Percentiles rank a stretch among this genome's conserved stretches.
These are phyloP conservation scores for Rubia tinctorum DNA, from an alignment of 305 asterid genomes.

Conservation along the genomic window DNA sequence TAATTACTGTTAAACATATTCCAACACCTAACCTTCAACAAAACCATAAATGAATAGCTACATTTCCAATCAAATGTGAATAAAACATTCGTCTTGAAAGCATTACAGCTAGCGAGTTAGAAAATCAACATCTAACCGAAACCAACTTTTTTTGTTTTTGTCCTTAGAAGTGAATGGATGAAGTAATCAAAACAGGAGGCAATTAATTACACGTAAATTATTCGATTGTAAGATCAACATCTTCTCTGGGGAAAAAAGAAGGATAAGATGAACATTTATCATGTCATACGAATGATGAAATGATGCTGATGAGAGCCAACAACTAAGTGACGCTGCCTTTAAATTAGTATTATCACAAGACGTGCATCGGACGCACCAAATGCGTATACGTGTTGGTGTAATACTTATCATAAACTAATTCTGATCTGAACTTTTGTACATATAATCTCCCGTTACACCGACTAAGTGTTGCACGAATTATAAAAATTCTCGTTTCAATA, in stretches of 20 bases:
- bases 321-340: background rate
- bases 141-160: background rate
- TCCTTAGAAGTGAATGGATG: background rate
- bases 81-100: too few relatives aligned
- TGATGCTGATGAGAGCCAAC: background rate
- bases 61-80: too few relatives aligned
- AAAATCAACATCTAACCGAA: background rate
- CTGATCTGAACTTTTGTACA: too few relatives aligned
- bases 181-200: background rate
- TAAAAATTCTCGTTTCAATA: too few relatives aligned
- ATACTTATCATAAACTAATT: too few relatives aligned
- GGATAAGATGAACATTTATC: background rate
- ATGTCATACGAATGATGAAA: background rate
- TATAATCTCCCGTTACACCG: too few relatives aligned
- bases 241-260: too few relatives aligned
- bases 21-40: too few relatives aligned
- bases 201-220: background rate
- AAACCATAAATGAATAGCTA: too few relatives aligned
- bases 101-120: too few relatives aligned
- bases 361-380: background rate
- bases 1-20: too few relatives aligned
- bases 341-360: background rate
- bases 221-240: background rate
- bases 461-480: too few relatives aligned
- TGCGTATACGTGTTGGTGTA: background rate